These are phyloP conservation scores for Rutstroemia sydowiana DNA, from an alignment of 2,329 filamentous ascomycete genomes.

Conservation along the genomic window DNA sequence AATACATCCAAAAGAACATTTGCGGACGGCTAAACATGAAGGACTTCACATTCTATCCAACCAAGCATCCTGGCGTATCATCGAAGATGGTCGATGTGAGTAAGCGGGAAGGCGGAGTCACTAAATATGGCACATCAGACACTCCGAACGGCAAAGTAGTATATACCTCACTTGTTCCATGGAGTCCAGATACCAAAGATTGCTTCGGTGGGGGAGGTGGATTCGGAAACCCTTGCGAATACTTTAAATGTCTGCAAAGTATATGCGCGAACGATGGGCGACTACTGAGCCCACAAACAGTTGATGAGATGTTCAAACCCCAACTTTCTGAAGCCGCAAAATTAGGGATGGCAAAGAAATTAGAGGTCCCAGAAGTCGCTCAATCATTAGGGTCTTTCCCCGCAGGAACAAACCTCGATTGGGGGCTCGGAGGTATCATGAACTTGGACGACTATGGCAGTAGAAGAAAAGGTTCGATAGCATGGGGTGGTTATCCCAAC, in stretches of 20 bases:
- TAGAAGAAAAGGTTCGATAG: slow-evolving; percentile 33
- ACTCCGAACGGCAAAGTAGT: slow-evolving; percentile 13
- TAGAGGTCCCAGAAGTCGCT: slow-evolving; percentile 12
- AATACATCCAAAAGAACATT: slow-evolving; percentile 41
- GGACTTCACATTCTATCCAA: slow-evolving; percentile 18
- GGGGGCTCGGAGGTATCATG: slow-evolving; percentile 38
- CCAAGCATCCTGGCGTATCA: slow-evolving; percentile 12
- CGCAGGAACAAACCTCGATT: slow-evolving; percentile 32
- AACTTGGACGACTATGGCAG: slow-evolving; percentile 32
- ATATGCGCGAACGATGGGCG: slow-evolving; percentile 43
- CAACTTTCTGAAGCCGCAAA: slow-evolving; percentile 33
- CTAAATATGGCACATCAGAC: slow-evolving; percentile 10
- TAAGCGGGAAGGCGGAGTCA: slow-evolving; percentile 14
- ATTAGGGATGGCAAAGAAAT: slow-evolving; percentile 20
- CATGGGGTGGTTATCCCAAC: slow-evolving; percentile 41
- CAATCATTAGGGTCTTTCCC: slow-evolving; percentile 24
- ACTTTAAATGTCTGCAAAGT: slow-evolving; percentile 38
- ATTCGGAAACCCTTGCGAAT: slow-evolving; percentile 34
- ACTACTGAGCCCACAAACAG: slow-evolving; percentile 36
- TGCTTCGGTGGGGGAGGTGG: slow-evolving; percentile 32
- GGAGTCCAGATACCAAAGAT: slow-evolving; percentile 6
- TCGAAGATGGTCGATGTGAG: slow-evolving; percentile 18
- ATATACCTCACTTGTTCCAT: slow-evolving; percentile 8
- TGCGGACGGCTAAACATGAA: slow-evolving; percentile 25
- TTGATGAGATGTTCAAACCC: slow-evolving; percentile 40